A percentile compares a stretch with the other conserved stretches of the same genome.
These are phyloP conservation scores for Ustilago sp. DNA, from an alignment of 1,284 basidiomycete species.

Conservation along the genomic window DNA sequence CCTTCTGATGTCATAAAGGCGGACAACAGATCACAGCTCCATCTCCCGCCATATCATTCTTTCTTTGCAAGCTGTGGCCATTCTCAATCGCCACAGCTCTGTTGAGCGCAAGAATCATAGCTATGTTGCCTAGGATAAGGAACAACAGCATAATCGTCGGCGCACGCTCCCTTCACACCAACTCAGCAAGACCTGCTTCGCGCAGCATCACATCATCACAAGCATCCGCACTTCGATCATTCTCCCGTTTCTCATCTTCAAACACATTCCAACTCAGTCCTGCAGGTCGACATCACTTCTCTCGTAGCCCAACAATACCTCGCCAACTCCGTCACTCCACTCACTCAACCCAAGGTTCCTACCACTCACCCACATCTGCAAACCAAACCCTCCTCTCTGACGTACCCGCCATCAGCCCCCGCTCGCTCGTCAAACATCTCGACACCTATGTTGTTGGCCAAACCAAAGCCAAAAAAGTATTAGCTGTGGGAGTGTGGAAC, in stretches of 20 bases:
- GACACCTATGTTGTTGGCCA: conserved; percentile 93
- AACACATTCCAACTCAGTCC: neutral
- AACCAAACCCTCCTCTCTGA: conserved; percentile 13
- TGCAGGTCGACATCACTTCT: neutral
- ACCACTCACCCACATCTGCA: conserved; percentile 16
- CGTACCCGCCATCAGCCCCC: conserved; percentile 32
- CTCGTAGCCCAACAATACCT: conserved; percentile 5
- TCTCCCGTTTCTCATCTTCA: neutral
- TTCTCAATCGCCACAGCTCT: neutral
- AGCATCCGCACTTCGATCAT: neutral
- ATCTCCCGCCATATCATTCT: neutral
- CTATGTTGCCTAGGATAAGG: conserved; percentile 14
- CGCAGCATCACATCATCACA: neutral
- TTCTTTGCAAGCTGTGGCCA: neutral
- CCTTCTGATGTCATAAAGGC: neutral
- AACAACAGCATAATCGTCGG: neutral
- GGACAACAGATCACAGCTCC: neutral
- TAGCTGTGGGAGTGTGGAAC: conserved; percentile 78
- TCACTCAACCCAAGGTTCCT: conserved; percentile 19
- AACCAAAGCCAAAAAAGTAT: conserved; percentile 88
- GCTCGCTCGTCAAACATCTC: conserved; percentile 84
- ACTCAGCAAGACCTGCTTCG: neutral
- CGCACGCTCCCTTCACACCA: neutral
- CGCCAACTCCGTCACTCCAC: conserved; percentile 1
- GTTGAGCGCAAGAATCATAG: neutral